phyloP scores from a whole-genome alignment of 768 basidiomycete genomes.

The Mycena vitilis region DNA sequence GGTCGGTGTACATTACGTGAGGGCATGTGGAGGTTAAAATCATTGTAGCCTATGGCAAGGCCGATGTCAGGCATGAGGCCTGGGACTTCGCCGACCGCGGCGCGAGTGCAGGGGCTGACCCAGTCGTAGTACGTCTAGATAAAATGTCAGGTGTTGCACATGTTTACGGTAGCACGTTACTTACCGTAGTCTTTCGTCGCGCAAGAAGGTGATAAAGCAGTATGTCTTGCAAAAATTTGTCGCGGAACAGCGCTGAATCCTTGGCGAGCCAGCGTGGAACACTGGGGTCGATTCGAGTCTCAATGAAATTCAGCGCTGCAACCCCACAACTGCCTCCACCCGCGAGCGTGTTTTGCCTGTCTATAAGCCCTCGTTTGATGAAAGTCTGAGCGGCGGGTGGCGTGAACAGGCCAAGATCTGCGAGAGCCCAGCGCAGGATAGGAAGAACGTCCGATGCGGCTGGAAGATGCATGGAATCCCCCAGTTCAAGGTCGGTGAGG shows the following conservation, averaged over 20 bases:
- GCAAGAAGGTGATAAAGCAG: constrained; percentile 1
- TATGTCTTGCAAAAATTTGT: neutral
- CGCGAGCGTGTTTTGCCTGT: neutral
- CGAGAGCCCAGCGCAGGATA: neutral
- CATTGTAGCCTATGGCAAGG: neutral
- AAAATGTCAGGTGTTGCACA: too few relatives aligned
- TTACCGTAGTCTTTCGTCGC: neutral
- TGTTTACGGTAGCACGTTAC: too few relatives aligned
- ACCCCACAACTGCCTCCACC: constrained; percentile 4
- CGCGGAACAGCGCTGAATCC: neutral
- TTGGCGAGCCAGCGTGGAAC: neutral
- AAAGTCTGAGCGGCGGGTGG: neutral
- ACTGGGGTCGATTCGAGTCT: neutral
- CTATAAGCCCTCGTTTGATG: neutral
- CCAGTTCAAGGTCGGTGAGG: neutral
- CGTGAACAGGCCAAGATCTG: neutral
- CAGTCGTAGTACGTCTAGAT: constrained; percentile 4
- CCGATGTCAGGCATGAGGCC: neutral
- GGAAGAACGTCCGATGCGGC: neutral
- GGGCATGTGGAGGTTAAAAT: constrained; percentile 12
- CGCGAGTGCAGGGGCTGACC: neutral
- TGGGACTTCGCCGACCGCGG: neutral
- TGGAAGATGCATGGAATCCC: constrained; percentile 7
- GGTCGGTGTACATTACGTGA: neutral
- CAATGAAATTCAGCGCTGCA: neutral